Base-by-base conservation (phyloP, 2,329 filamentous ascomycete species). In the Atkinsonella hypoxylon region DNA sequence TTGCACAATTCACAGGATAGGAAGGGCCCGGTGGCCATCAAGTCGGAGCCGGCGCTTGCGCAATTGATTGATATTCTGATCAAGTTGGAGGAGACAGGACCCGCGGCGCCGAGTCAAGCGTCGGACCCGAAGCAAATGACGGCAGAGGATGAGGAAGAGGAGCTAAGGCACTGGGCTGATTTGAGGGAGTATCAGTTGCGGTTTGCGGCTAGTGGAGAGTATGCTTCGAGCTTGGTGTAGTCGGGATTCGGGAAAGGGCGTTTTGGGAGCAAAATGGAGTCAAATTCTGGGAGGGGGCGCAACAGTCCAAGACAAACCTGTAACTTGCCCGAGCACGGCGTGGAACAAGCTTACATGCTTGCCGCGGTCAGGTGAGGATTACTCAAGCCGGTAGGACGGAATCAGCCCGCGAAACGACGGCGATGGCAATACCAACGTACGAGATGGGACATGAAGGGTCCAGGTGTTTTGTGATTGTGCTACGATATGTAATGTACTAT, bases 161-260 rank as follows among this genome's bases (percentile, higher is more conserved):
- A 93, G 65, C 66, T 93, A 57, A 74, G 79, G 18, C 76, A 81
- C 52, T 95, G 89, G 89, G 84, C 85, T 0, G 87, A 86, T 62
- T 67, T 95, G 56, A 76, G 86, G 52, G 85, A 91, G 48, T 86
- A 87, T 56, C 89, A 94, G 66, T 67, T 83, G 54, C 81, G 82
- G 51, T 87, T 89, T 61, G 78, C 81, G 9, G 77, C 82, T 50
- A 76, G 76, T 36, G 83, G 82, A 1, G 83, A 81, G 1, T 75
- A 81, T 46, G 53, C 58, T 1, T 63, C 58, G 46, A 22, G 12
- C 63, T 40, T 63, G 54, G 38, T 39, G 45, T 41, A 41, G 20
- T 30, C 9, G 2, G 6, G n/a, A 5, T 3, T 34, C 2, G 11
- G 18, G 17, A 12, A 8, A 18, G 32, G 32, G 31, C 15, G 45